Base-by-base conservation (phyloP, 2,329 filamentous ascomycete genomes). In the Colletotrichum brevisporum region DNA sequence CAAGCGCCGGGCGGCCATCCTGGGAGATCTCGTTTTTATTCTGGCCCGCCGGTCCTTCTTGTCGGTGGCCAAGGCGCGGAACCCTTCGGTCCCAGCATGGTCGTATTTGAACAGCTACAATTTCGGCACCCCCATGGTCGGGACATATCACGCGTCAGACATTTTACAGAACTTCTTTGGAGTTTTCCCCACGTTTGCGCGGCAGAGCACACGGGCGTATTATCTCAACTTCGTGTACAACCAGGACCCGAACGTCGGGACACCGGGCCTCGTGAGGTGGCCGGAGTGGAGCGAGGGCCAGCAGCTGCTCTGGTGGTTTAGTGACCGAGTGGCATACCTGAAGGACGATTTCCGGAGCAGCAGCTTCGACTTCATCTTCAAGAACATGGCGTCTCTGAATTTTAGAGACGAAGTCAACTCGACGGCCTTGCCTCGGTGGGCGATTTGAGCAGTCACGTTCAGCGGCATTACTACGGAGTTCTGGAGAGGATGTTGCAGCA, bases 11-110 rank as follows among this genome's bases (percentile, higher is more conserved):
- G 90, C 92, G 2, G 92, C 93, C 43, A 88, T 95, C 31, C 82
- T 95, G 0, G 93, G 93, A 15, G 93, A 96, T 75, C 74, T 94
- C 0, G 88, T 88, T 2, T 95, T 96, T 79, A 95, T 91, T 0
- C 83, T 96, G 0, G 88, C 89, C 0, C 89, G 93, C 1, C 89
- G 93, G 16, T 69, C 85, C 5, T 90, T 93, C 77, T 86, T 96
- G 24, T 75, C 84, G 13, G 67, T 75, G 0, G 78, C 88, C 2
- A 75, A 77, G 0, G 62, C 79, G 1, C 79, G 82, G 13, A 85
- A 89, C 71, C 89, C 90, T 0, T 73, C 79, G 39, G 88, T 94
- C 0, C 89, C 89, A 0, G 82, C 84, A 1, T 96, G 92, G 92
- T 93, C 91, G 0, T 96, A 94, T 79, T 85, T 96, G 1, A 81